Conservation (phyloP, 2,329 filamentous ascomycete species). For the Fusarium avenaceum region DNA sequence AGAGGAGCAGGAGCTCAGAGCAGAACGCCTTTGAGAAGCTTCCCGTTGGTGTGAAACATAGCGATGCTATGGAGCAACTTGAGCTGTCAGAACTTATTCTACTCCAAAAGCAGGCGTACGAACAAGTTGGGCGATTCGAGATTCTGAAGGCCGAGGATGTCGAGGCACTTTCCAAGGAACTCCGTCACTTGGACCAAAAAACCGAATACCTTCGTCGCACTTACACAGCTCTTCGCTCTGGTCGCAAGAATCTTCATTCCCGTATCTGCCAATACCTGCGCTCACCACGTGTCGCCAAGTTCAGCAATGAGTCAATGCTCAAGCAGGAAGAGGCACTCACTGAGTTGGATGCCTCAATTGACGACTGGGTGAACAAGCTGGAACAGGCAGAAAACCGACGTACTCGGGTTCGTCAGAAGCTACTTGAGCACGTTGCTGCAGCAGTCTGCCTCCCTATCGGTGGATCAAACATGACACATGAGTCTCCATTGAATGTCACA, state of each 20-base stretch:
- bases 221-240: constrained; percentile 80
- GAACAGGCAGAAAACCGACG: constrained; percentile 84
- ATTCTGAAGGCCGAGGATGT: constrained; percentile 74
- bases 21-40: constrained; percentile 71
- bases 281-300: constrained; percentile 76
- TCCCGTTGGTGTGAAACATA: constrained; percentile 69
- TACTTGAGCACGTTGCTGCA: constrained; percentile 84
- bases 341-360: constrained; percentile 82
- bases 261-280: constrained; percentile 84
- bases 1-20: constrained; percentile 64
- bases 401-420: constrained; percentile 80
- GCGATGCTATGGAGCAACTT: constrained; percentile 65
- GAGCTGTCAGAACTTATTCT: constrained; percentile 62
- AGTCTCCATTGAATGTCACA: constrained; percentile 57
- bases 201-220: constrained; percentile 84
- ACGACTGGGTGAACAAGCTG: constrained; percentile 85
- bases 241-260: constrained; percentile 80
- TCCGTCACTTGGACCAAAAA: constrained; percentile 80
- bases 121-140: constrained; percentile 74
- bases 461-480: constrained; percentile 52
- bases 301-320: constrained; percentile 80
- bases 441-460: constrained; percentile 66
- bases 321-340: constrained; percentile 85
- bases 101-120: constrained; percentile 71
- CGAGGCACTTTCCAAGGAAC: constrained; percentile 77